Base-by-base conservation (phyloP, 2,329 filamentous ascomycete species). In the Colletotrichum graminicola region DNA sequence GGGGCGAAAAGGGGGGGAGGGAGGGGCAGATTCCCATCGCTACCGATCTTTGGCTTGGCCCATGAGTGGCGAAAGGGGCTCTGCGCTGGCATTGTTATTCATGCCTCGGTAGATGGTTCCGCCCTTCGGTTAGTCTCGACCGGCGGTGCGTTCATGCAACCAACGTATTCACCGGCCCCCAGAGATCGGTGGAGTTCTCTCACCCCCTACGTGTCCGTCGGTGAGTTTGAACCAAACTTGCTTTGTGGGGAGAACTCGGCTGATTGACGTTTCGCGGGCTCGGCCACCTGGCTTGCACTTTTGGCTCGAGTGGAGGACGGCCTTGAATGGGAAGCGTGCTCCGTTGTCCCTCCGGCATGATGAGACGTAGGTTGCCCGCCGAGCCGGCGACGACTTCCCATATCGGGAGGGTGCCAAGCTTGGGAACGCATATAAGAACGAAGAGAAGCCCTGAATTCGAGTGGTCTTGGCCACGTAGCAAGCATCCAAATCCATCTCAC, bases 281-380 rank as follows among this genome's bases (percentile, higher is more conserved):
- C 32, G n/a, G n/a, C 5, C 18, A 8, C 21, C 54, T 11, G 34
- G n/a, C 54, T 39, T 18, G 34, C 34, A 14, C 26, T 26, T 26
- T 12, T 14, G 12, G 12, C 54, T 16, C 21, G 39, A 14, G 56
- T 29, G 39, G 39, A 60, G 36, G n/a, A 41, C 41, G 26, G 39
- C 21, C 23, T 26, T 26, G 55, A 41, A 36, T 8, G 32, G 45
- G 59, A 23, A 21, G 23, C 45, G n/a, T 51, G 62, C 63, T 45
- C 41, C 55, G 55, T 56, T 41, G 18, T 26, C n/a, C 29, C 43
- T 39, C 29, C 52, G 45, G 47, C 36, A 70, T 67, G 47, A 34
- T 59, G 68, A 67, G 63, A 71, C 52, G 43, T 21, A 43, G 34
- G 36, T 43, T 51, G 51, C 36, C 57, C 51, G 64, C 64, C 57